These are phyloP conservation scores for Protomyces macrosporus DNA, from an alignment of 1,139 yeast species.

Conservation along the genomic window DNA sequence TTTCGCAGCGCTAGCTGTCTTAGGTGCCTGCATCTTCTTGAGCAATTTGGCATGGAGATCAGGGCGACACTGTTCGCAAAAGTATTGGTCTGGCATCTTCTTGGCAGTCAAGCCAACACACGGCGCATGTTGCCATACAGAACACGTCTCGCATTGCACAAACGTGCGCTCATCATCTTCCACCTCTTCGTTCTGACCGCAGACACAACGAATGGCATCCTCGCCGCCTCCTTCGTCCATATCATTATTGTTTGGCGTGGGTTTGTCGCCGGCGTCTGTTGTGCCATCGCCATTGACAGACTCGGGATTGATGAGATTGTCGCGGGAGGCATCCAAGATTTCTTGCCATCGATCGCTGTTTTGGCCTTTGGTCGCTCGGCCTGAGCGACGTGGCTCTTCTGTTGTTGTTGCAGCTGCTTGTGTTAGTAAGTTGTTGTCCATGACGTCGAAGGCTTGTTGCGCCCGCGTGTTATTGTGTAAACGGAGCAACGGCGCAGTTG, in stretches of 20 bases:
- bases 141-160: constrained; percentile 70
- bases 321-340: constrained; percentile 16
- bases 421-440: background rate
- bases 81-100: constrained; percentile 47
- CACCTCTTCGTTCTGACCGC: constrained; percentile 55
- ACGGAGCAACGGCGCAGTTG: no score
- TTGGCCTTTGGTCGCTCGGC: constrained; percentile 16
- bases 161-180: constrained; percentile 50
- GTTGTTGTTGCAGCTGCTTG: background rate
- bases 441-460: background rate
- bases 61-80: constrained; percentile 51
- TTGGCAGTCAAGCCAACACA: constrained; percentile 53
- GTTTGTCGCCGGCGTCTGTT: constrained; percentile 15
- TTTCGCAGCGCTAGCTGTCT: constrained; percentile 6
- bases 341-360: constrained; percentile 25
- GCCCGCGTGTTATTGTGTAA: no score
- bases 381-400: constrained; percentile 23
- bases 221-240: constrained; percentile 27
- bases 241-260: background rate
- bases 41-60: constrained; percentile 37
- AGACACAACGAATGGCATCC: constrained; percentile 60
- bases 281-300: constrained; percentile 20
- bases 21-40: constrained; percentile 30
- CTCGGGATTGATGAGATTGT: constrained; percentile 11
- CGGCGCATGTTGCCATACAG: constrained; percentile 77